Evolutionary conservation across 371 early-diverging fungal genomes (phyloP).

Genomic region (Catenaria anguillulae): DNA sequence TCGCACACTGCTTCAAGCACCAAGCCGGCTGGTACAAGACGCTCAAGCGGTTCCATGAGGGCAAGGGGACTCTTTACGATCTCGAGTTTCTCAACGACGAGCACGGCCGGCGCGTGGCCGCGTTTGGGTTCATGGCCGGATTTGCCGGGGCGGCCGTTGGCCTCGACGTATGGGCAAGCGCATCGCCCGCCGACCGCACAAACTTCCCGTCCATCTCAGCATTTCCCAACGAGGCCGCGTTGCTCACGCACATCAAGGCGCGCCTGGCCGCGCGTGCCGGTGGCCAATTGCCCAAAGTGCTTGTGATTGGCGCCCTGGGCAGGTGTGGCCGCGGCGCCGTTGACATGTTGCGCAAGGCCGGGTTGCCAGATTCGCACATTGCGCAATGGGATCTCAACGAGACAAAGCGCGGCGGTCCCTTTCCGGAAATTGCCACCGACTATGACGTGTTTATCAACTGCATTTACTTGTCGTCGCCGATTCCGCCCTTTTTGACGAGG

Average conservation of each 20-base stretch:
- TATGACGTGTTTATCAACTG: slow-evolving; percentile 93
- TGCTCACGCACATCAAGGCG: slow-evolving; percentile 53
- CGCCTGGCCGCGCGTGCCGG: slow-evolving; percentile 44
- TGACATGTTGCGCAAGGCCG: slow-evolving; percentile 65
- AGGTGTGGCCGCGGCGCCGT: slow-evolving; percentile 87
- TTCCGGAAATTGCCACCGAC: slow-evolving; percentile 62
- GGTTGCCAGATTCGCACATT: slow-evolving; percentile 76
- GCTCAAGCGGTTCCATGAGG: slow-evolving; percentile 63
- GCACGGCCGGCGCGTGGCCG: slow-evolving; percentile 79
- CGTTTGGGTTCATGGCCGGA: slow-evolving; percentile 94
- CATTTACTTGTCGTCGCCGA: slow-evolving; percentile 79
- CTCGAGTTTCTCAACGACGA: slow-evolving; percentile 83
- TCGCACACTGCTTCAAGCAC: slow-evolving; percentile 93
- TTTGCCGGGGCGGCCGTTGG: slow-evolving; percentile 88
- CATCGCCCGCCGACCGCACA: slow-evolving; percentile 6
- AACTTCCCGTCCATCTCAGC: slow-evolving; percentile 55
- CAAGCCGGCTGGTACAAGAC: slow-evolving; percentile 89
- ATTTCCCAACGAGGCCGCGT: slow-evolving; percentile 64
- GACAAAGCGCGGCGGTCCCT: slow-evolving; percentile 86
- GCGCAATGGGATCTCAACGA: slow-evolving; percentile 91
- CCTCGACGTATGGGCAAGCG: slow-evolving; percentile 78
- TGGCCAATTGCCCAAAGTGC: slow-evolving; percentile 51
- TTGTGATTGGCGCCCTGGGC: slow-evolving; percentile 96
- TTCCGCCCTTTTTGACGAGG: slow-evolving; percentile 84
- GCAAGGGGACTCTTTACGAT: slow-evolving; percentile 82